Conservation (phyloP, 2,329 filamentous ascomycete genomes). For the Aspergillus neotritici region DNA sequence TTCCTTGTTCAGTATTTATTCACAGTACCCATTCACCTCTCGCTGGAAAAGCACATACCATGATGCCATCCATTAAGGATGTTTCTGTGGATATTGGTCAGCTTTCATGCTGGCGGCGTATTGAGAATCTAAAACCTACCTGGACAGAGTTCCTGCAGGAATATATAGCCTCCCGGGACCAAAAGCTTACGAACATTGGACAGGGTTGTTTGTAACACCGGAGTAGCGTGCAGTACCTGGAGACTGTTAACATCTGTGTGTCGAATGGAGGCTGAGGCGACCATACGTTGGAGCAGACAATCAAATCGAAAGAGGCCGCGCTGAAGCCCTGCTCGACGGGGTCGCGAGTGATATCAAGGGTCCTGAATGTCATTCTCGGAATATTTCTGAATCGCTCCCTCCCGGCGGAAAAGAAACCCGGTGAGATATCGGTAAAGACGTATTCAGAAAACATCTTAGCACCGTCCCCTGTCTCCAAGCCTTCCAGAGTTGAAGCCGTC, state of each 20-base stretch:
- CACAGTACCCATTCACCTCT: no score
- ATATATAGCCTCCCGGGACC: no score
- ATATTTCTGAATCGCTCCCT: neutral
- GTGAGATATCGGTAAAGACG: neutral
- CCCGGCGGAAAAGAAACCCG: neutral
- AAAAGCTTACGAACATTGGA: no score
- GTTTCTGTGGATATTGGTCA: no score
- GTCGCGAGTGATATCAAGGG: neutral
- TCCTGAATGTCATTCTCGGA: neutral
- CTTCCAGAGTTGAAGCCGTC: neutral
- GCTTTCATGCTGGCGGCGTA: no score
- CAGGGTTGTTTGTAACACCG: neutral
- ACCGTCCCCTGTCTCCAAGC: neutral
- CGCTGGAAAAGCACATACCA: no score
- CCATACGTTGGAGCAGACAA: constrained; percentile 1
- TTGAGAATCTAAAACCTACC: no score
- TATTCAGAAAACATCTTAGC: neutral
- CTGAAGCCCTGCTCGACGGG: neutral
- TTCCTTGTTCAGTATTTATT: no score
- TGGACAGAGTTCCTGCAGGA: no score
- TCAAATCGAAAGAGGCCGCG: neutral
- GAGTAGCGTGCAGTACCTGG: neutral
- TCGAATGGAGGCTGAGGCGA: neutral
- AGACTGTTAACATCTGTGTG: neutral
- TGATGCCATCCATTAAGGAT: no score